Evolutionary conservation across 169 alveolate genomes (phyloP).

Genomic region (Plasmodium vinckei): DNA sequence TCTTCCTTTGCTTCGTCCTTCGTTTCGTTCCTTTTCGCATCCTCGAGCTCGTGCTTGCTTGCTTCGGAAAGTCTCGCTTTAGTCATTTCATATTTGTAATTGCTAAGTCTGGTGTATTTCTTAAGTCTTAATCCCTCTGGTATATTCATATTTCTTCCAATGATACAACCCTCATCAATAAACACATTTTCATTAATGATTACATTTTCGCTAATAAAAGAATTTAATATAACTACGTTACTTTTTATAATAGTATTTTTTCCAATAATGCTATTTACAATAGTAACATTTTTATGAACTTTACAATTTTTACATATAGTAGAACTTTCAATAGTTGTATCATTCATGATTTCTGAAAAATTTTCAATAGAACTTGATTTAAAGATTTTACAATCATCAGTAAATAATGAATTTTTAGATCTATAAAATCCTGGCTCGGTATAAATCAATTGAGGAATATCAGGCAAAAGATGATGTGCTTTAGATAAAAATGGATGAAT

Average conservation of each 20-base stretch:
- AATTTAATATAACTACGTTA: slow-evolving; percentile 49
- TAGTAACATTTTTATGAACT: slow-evolving; percentile 69
- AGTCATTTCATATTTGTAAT: slow-evolving; percentile 23
- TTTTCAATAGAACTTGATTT: slow-evolving; percentile 45
- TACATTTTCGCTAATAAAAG: slow-evolving; percentile 54
- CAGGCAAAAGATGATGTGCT: slow-evolving; percentile 52
- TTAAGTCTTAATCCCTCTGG: slow-evolving; percentile 10
- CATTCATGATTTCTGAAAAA: slow-evolving; percentile 25
- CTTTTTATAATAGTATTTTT: slow-evolving; percentile 36
- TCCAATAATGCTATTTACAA: slow-evolving; percentile 48
- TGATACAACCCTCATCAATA: slow-evolving; percentile 68
- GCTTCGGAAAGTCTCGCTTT: slow-evolving; percentile 1
- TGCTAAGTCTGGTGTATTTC: slow-evolving; percentile 41
- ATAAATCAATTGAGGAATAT: slow-evolving; percentile 27
- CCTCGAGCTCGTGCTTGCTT: not conserved
- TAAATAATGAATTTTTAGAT: slow-evolving; percentile 28
- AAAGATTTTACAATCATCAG: slow-evolving; percentile 49
- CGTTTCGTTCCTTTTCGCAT: not conserved
- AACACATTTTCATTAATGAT: slow-evolving; percentile 26
- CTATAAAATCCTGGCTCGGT: slow-evolving; percentile 56
- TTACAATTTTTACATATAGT: slow-evolving; percentile 72
- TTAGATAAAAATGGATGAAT: slow-evolving; percentile 69
- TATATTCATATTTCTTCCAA: slow-evolving; percentile 59
- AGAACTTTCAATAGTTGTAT: slow-evolving; percentile 63
- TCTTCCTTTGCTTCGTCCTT: not conserved